Base-by-base conservation (phyloP, 208 protist species). In the Trypanosoma brucei region DNA sequence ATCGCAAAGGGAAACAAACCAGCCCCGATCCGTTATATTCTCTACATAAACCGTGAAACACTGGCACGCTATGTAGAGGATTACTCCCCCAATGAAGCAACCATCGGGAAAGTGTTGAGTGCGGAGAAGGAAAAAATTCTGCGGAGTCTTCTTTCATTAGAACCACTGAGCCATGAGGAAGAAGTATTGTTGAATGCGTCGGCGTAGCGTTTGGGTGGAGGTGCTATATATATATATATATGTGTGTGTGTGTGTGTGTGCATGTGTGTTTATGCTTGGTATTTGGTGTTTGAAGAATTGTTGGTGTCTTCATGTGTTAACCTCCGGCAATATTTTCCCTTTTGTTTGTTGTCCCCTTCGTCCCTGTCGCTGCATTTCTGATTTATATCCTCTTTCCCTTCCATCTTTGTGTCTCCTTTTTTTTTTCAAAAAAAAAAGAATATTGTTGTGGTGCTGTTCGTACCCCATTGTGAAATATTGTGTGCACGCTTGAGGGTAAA, bases 31-130 rank as follows among this genome's bases (percentile, higher is more conserved):
- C 59, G 66, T 3, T 69, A 78, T 50, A 62, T 78, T 60, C 49
- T 78, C 2, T 68, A 56, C 63, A 58, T 70, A 5, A 87, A 87
- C 59, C 71, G 60, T 39, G 75, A 65, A 13, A 67, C 67, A 22
- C 51, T 87, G 1, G 40, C 62, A 7, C 35, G 44, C 8, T 87
- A 80, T 51, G 62, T 84, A 51, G 55, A 77, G 34, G 62, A 76
- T 30, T 68, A 66, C 51, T 66, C 59, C 22, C 63, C 62, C 42
- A 57, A 60, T 14, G 69, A 64, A 53, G 9, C 34, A 39, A 31
- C 53, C 30, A 59, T 75, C 44, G 49, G 66, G 30, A 48, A 75
- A 42, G 54, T 38, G 31, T 57, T 75, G 11, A 53, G 65, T 36
- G 14, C 61, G 13, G 69, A 75, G 51, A 68, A 69, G 40, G 58